Conservation (phyloP, 2,329 filamentous ascomycete species). For the Fusarium dlaminii region DNA sequence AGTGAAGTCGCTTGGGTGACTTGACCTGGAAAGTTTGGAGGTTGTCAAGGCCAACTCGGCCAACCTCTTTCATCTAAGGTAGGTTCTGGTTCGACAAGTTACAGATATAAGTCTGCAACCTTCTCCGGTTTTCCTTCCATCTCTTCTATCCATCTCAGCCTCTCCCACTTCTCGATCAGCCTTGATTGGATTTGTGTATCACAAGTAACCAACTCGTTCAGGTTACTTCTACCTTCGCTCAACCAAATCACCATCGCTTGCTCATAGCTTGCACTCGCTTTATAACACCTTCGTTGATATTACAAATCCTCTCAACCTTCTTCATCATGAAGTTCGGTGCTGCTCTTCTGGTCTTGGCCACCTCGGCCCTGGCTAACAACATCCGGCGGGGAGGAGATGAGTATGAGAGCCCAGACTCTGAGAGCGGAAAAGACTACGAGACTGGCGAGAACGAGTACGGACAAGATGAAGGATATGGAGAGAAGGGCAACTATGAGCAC, state of each 20-base stretch:
- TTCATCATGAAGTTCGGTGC: conserved; percentile 42
- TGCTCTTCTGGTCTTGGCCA: conserved; percentile 38
- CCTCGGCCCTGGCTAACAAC: conserved; percentile 38
- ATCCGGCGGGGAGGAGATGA: conserved; percentile 34
- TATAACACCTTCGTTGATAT: conserved; percentile 27
- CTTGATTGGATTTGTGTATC: conserved; percentile 16
- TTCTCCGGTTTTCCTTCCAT: conserved; percentile 16
- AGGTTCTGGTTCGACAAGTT: not conserved
- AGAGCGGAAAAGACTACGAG: conserved; percentile 10
- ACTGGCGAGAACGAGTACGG: conserved; percentile 12
- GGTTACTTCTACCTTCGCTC: conserved; percentile 45
- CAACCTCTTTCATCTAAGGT: conserved; percentile 13
- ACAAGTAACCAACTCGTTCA: conserved; percentile 45
- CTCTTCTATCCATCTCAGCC: conserved; percentile 28
- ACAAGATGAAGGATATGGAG: conserved; percentile 10
- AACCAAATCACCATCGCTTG: conserved; percentile 30
- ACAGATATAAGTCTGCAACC: conserved; percentile 40
- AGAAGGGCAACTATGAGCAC: not conserved
- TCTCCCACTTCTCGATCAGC: conserved; percentile 21
- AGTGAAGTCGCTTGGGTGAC: conserved; percentile 25
- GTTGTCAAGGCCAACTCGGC: conserved; percentile 33
- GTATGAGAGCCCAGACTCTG: conserved; percentile 20
- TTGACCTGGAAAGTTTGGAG: conserved; percentile 21
- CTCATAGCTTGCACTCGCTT: conserved; percentile 32
- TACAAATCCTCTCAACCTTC: conserved; percentile 1